Conservation (phyloP, 208 protist species). For the Wallacemonas sp. region DNA sequence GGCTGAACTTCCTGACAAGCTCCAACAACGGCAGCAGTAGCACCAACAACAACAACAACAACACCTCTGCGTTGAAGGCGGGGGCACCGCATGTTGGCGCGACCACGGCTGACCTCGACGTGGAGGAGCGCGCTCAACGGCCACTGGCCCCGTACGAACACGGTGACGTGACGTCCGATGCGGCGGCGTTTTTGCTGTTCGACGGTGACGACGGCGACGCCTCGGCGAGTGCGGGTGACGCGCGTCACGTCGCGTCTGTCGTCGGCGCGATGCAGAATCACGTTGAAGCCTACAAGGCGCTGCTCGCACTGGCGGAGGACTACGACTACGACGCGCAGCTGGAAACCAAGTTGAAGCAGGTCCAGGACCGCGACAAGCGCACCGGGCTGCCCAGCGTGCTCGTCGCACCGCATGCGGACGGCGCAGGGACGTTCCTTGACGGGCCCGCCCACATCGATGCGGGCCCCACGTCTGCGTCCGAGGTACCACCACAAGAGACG, state of each 20-base stretch:
- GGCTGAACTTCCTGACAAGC: slow-evolving; percentile 1
- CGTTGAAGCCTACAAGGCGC: slow-evolving; percentile 16
- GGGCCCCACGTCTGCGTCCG: too few relatives aligned
- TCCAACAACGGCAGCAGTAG: background rate
- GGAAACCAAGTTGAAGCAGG: slow-evolving; percentile 22
- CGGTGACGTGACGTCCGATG: slow-evolving; percentile 22
- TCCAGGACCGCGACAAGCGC: slow-evolving; percentile 19
- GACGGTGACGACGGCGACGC: background rate
- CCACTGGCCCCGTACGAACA: slow-evolving; percentile 16
- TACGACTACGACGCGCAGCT: slow-evolving; percentile 26
- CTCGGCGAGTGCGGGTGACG: too few relatives aligned
- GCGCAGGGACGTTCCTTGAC: background rate
- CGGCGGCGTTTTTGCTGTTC: background rate
- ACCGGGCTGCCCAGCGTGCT: slow-evolving; percentile 26
- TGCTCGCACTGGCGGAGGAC: slow-evolving; percentile 20
- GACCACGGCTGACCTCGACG: background rate
- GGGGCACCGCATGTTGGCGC: background rate
- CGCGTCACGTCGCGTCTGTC: background rate
- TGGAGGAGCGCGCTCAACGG: too few relatives aligned
- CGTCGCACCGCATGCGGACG: background rate
- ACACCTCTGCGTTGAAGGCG: too few relatives aligned
- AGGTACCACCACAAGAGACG: too few relatives aligned
- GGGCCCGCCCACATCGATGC: background rate
- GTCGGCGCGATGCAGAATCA: background rate
- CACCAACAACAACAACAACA: too few relatives aligned